Conservation (phyloP, 768 basidiomycete genomes). For the Mycena capillaripes region DNA sequence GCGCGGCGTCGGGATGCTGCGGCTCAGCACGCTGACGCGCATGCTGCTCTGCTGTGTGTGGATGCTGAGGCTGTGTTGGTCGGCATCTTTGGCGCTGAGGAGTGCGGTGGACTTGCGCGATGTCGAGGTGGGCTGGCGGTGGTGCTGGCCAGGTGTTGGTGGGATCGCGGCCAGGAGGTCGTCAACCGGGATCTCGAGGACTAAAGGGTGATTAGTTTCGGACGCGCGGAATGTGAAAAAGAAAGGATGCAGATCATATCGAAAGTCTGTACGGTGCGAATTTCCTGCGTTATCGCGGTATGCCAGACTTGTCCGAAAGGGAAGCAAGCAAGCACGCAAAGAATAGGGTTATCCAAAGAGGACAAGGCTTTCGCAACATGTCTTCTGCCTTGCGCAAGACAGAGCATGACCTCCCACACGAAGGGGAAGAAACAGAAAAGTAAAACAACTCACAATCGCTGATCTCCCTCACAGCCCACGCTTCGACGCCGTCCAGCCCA, state of each 20-base stretch:
- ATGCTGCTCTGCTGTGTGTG: constrained; percentile 53
- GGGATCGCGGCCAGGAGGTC: constrained; percentile 73
- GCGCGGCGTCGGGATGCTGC: constrained; percentile 46
- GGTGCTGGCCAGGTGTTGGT: constrained; percentile 35
- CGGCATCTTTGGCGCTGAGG: constrained; percentile 50
- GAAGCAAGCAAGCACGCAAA: constrained; percentile 1
- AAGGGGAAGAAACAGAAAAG: constrained; percentile 9
- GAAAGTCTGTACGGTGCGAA: no score
- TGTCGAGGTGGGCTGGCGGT: constrained; percentile 37
- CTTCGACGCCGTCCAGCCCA: constrained; percentile 88
- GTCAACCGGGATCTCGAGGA: constrained; percentile 84
- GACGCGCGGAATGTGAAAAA: neutral
- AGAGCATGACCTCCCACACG: no score
- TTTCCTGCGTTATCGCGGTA: no score
- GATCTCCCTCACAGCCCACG: constrained; percentile 92
- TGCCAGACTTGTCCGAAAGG: no score
- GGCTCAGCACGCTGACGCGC: constrained; percentile 59
- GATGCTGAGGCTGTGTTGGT: constrained; percentile 56
- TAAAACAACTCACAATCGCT: constrained; percentile 70
- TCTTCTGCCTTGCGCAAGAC: no score
- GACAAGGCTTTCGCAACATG: no score
- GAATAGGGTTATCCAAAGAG: no score
- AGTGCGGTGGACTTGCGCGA: constrained; percentile 35
- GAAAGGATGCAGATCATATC: no score
- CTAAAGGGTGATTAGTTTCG: constrained; percentile 51